Evolutionary conservation across 2,329 filamentous ascomycete genomes (phyloP), one percentile per base, ranked within the genome.

Genomic region (Phaeosphaeriaceae sp.): DNA sequence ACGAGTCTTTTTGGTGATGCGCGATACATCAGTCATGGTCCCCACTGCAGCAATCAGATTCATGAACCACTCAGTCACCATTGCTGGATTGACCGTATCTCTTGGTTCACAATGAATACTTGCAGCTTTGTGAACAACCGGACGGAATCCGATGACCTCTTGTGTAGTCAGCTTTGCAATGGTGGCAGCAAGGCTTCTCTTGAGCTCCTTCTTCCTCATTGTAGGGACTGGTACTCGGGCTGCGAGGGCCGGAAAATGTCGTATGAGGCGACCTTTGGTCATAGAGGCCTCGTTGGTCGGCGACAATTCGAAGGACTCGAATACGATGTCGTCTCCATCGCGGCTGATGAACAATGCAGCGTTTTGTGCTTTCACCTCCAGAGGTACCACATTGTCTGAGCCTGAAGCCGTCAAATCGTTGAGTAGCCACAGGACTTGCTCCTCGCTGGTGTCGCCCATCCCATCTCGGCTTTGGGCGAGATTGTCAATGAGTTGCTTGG

Each of bases 41-140:
- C 83, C 83, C 1, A 80, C 56, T 4, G 79, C 71, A 1, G 61
- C 27, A 13, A 73, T 47, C 3, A 84, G 72, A 0, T 77, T 76
- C 3, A 82, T 73, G 1, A 87, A 68, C 7, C 85, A 77, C 42
- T 87, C 82, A 0, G 83, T 87, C 0, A 88, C 78, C 13, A 87
- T 73, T 1, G 69, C 76, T 0, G 86, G 86, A 53, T 84, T 53
- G 0, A 68, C 72, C 0, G 84, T 83, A 19, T 88, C 84, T 2
- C 84, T 78, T 0, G 68, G 69, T 57, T 88, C 84, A 1, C 67
- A 62, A 7, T 77, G 67, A 0, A 58, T 3, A 1, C 72, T 46
- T 0, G 69, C 51, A 1, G 78, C 80, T 54, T 86, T 87, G 2
- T 13, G 62, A 0, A 71, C 65, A 25, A 71, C 68, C 1, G 75